A percentile compares a stretch with the other conserved stretches of the same genome.
Conservation (phyloP, 2,329 filamentous ascomycete genomes). For the Arthrobotrys sinensis region DNA sequence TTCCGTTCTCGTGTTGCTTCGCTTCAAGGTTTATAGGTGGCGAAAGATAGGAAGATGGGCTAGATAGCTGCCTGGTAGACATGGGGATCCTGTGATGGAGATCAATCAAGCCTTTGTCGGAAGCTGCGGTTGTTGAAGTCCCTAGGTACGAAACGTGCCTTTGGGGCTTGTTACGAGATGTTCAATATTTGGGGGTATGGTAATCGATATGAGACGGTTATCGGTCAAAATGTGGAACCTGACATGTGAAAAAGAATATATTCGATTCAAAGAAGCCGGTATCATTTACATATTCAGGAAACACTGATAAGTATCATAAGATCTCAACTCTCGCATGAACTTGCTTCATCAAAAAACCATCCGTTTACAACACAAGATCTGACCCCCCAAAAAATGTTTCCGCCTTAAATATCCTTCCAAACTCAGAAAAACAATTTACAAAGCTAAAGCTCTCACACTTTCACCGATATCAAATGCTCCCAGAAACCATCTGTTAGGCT, state of each 20-base stretch:
- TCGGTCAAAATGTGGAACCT: too few species aligned
- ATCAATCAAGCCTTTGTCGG: conserved; percentile 32
- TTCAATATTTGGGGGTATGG: not conserved
- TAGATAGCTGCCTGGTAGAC: conserved; percentile 42
- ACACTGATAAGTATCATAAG: conserved; percentile 1
- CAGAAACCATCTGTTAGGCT: conserved; percentile 21
- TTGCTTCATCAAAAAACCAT: not conserved
- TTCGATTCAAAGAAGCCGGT: not conserved
- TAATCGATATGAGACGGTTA: conserved; percentile 2
- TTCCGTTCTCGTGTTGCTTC: not conserved
- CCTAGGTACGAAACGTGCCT: too few species aligned
- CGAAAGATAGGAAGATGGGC: conserved; percentile 19
- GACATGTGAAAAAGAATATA: too few species aligned
- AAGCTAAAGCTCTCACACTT: not conserved
- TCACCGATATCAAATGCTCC: conserved; percentile 15
- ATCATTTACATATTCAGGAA: not conserved
- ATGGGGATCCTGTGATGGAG: conserved; percentile 16
- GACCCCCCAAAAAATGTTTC: conserved; percentile 40
- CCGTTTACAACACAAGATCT: conserved; percentile 11
- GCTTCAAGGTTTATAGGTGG: conserved; percentile 19
- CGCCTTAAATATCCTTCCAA: conserved; percentile 38
- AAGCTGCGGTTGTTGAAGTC: conserved; percentile 18
- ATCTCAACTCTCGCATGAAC: conserved; percentile 2
- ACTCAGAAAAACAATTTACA: conserved; percentile 21
- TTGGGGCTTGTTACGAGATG: not conserved